Evolutionary conservation across 306 rosid genomes (phyloP).

Genomic region (Trifolium pratense): DNA sequence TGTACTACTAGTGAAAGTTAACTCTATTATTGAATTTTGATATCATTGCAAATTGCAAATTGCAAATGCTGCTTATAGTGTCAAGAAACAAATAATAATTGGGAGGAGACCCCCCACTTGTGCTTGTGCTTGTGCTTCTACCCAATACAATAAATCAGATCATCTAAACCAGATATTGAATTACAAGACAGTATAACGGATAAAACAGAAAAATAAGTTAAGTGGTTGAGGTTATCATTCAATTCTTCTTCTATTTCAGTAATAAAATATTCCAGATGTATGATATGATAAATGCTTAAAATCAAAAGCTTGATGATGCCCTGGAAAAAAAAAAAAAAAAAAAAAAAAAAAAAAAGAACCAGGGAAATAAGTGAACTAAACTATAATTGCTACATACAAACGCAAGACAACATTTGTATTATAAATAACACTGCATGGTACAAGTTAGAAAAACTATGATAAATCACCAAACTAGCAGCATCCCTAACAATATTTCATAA

Average conservation of each 20-base stretch:
- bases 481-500: slow-evolving; percentile 46
- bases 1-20: slow-evolving; percentile 6
- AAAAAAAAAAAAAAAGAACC: slow-evolving; percentile 41
- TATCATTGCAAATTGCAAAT: slow-evolving; percentile 28
- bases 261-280: neutral
- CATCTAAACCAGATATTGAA: neutral
- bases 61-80: slow-evolving; percentile 1
- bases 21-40: neutral
- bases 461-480: slow-evolving; percentile 43
- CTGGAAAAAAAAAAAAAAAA: slow-evolving; percentile 30
- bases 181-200: neutral
- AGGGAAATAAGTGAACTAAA: slow-evolving; percentile 41
- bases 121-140: neutral
- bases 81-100: slow-evolving; percentile 4
- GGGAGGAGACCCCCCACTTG: neutral
- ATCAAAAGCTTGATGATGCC: slow-evolving; percentile 38
- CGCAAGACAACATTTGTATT: slow-evolving; percentile 30
- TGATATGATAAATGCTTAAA: slow-evolving; percentile 33
- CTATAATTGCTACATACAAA: slow-evolving; percentile 35
- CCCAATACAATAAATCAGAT: no score
- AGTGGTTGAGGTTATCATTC: neutral
- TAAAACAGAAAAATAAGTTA: neutral
- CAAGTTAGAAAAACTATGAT: slow-evolving; percentile 48
- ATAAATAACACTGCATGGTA: slow-evolving; percentile 44
- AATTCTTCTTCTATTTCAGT: slow-evolving; percentile 1